phyloP scores from a whole-genome alignment of 2,329 filamentous ascomycete species.

The Thielaviopsis populi region DNA sequence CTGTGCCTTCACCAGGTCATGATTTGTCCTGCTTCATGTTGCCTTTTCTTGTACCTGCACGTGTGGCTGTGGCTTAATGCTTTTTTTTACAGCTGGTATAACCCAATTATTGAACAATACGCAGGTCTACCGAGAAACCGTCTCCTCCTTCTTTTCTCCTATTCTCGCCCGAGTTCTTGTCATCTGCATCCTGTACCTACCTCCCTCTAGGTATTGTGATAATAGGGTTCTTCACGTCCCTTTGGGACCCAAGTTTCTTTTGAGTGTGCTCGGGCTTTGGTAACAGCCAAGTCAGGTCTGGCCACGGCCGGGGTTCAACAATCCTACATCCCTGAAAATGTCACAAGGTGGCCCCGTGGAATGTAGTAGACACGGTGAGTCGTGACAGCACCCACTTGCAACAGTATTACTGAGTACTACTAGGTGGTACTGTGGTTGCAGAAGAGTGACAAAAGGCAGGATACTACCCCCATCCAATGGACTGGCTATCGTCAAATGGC shows the following conservation, averaged over 20 bases:
- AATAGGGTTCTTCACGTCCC: background rate
- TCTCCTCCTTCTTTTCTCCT: background rate
- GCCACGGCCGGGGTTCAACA: background rate
- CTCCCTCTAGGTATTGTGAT: background rate
- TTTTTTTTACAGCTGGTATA: background rate
- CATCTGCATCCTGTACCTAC: constrained; percentile 1
- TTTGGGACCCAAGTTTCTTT: background rate
- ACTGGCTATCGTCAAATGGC: background rate
- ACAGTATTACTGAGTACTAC: background rate
- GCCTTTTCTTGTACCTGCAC: no score
- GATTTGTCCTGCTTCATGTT: no score
- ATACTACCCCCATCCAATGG: background rate
- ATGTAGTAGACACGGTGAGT: background rate
- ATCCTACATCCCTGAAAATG: constrained; percentile 1
- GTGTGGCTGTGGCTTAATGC: background rate
- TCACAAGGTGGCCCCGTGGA: background rate
- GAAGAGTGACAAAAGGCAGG: background rate
- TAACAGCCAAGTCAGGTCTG: background rate
- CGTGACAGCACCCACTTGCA: background rate
- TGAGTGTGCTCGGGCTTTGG: background rate
- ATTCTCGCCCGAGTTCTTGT: constrained; percentile 2
- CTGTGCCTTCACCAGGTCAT: no score
- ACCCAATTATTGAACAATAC: background rate
- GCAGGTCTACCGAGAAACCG: background rate
- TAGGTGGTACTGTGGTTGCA: background rate